Evolutionary conservation across 2,329 filamentous ascomycete species (phyloP).

Genomic region (Apiospora hydei): DNA sequence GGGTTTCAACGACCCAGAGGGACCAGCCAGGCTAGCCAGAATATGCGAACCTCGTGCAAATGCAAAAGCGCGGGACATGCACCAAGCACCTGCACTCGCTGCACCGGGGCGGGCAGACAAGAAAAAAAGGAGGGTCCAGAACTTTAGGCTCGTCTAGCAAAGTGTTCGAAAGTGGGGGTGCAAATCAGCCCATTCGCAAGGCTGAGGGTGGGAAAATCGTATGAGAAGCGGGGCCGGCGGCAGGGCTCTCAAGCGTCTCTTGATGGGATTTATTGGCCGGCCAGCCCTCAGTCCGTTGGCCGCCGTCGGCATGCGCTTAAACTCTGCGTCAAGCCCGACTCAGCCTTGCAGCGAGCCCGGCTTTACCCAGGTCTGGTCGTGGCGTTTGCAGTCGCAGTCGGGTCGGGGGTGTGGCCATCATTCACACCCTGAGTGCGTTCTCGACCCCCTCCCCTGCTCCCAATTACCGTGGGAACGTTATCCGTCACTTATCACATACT

Average conservation of each 20-base stretch:
- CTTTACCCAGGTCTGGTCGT: not conserved
- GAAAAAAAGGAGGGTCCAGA: constrained; percentile 14
- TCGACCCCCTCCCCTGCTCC: constrained; percentile 1
- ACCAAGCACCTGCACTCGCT: not conserved
- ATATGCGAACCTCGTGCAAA: constrained; percentile 8
- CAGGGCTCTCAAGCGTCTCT: constrained; percentile 18
- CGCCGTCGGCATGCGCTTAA: constrained; percentile 21
- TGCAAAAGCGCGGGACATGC: not conserved
- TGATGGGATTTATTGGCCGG: not conserved
- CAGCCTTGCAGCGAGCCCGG: constrained; percentile 12
- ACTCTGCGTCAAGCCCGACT: constrained; percentile 14
- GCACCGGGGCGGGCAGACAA: not conserved
- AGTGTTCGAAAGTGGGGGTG: constrained; percentile 12
- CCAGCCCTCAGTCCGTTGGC: constrained; percentile 9
- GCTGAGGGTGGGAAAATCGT: constrained; percentile 27
- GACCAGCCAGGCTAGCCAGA: not conserved
- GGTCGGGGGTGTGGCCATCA: constrained; percentile 10
- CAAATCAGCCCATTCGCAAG: constrained; percentile 28
- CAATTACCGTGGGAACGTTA: constrained; percentile 9
- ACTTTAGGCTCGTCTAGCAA: constrained; percentile 12
- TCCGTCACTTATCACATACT: constrained; percentile 3
- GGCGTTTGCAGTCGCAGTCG: constrained; percentile 7
- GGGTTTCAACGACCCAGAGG: constrained; percentile 14
- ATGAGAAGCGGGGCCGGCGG: constrained; percentile 25
- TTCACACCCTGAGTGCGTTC: not conserved